These are phyloP conservation scores for Taiwanofungus camphoratus DNA, from an alignment of 1,284 basidiomycete genomes.

Conservation along the genomic window DNA sequence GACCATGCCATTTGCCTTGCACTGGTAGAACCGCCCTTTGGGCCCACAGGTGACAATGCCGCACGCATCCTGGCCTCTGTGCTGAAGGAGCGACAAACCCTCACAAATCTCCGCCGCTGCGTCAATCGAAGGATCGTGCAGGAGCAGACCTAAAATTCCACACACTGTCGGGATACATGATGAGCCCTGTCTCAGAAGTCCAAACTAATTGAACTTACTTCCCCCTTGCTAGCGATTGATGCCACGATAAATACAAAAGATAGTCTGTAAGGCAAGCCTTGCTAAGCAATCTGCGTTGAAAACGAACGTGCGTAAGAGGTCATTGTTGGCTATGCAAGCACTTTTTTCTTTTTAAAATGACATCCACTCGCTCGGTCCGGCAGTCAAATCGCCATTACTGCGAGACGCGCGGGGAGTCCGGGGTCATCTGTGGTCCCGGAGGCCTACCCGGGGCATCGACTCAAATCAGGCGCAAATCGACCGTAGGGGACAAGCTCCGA, in stretches of 20 bases:
- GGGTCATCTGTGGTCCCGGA: too few relatives aligned
- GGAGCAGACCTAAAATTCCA: constrained; percentile 81
- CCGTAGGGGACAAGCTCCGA: too few relatives aligned
- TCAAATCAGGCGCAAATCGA: too few relatives aligned
- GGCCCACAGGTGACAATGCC: constrained; percentile 96
- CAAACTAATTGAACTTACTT: constrained; percentile 7
- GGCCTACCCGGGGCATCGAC: too few relatives aligned
- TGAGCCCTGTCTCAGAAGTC: neutral
- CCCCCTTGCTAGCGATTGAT: neutral
- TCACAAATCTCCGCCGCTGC: constrained; percentile 86
- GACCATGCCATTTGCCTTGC: constrained; percentile 99
- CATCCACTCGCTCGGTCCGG: neutral
- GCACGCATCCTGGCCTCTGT: constrained; percentile 97
- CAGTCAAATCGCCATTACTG: too few relatives aligned
- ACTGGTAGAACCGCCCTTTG: constrained; percentile 95
- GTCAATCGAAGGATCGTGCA: constrained; percentile 72
- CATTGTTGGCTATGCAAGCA: neutral
- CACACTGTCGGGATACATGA: constrained; percentile 54
- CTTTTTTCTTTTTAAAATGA: neutral
- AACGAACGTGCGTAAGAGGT: constrained; percentile 2
- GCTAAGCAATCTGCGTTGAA: neutral
- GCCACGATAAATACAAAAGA: constrained; percentile 1
- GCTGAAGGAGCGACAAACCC: constrained; percentile 86
- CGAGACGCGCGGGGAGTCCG: too few relatives aligned
- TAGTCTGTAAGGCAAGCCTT: neutral